Conservation (phyloP, 2,329 filamentous ascomycete species). For the Cytospora piceae region DNA sequence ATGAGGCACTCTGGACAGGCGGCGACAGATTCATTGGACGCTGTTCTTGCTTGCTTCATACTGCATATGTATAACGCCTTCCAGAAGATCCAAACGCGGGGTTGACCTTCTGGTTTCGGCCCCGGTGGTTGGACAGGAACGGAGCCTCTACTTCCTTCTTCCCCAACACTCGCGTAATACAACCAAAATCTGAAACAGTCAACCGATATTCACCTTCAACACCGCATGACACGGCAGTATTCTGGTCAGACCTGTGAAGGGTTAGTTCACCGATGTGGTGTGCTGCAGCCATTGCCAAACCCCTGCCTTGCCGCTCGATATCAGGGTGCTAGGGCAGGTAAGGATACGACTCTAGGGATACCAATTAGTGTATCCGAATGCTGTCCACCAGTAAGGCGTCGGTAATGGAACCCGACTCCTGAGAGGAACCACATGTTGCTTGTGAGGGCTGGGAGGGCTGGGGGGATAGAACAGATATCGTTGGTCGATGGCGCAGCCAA, state of each 20-base stretch:
- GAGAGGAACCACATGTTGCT: background rate
- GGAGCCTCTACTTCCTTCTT: conserved; percentile 8
- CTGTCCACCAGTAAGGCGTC: conserved; percentile 14
- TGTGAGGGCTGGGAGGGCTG: background rate
- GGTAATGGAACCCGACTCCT: background rate
- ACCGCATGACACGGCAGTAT: conserved; percentile 5
- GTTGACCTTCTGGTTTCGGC: conserved; percentile 4
- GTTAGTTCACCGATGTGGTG: background rate
- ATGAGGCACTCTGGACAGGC: background rate
- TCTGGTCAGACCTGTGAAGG: background rate
- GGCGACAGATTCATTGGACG: conserved; percentile 21
- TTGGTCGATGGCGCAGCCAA: background rate
- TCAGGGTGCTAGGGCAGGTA: background rate
- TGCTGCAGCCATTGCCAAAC: background rate
- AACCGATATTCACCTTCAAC: conserved; percentile 1
- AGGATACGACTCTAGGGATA: background rate
- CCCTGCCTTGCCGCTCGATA: background rate
- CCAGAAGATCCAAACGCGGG: conserved; percentile 17
- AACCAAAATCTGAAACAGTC: conserved; percentile 8
- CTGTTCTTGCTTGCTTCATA: conserved; percentile 2
- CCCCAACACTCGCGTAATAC: conserved; percentile 6
- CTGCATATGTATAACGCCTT: conserved; percentile 8
- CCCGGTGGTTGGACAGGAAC: conserved; percentile 15
- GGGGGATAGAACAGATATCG: background rate
- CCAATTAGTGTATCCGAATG: conserved; percentile 18